Evolutionary conservation across 2,329 filamentous ascomycete genomes (phyloP).

Genomic region (Raffaelea arxii): DNA sequence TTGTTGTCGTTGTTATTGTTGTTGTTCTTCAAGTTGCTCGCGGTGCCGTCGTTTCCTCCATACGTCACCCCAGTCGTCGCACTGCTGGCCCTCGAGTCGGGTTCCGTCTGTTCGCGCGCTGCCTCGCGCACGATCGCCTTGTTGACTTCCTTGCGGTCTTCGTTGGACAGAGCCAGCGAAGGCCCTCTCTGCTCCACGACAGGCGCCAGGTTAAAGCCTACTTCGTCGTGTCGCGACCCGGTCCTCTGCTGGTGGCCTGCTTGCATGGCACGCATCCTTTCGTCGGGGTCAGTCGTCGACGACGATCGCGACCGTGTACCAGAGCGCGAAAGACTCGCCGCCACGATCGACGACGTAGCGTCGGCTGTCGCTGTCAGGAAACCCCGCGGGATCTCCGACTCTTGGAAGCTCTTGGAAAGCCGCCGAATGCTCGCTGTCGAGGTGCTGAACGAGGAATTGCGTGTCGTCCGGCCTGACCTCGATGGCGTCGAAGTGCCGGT

Average conservation of each 20-base stretch:
- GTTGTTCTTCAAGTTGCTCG: background rate
- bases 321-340: slow-evolving; percentile 9
- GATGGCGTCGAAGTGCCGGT: background rate
- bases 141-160: slow-evolving; percentile 2
- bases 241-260: background rate
- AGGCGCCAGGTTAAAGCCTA: slow-evolving; percentile 2
- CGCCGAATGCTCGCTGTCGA: slow-evolving; percentile 6
- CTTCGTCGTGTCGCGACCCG: background rate
- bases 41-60: background rate
- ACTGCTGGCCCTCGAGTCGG: background rate
- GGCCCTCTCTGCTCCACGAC: slow-evolving; percentile 6
- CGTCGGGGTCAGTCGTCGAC: slow-evolving; percentile 4
- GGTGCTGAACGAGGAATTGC: slow-evolving; percentile 6
- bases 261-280: background rate
- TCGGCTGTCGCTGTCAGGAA: slow-evolving; percentile 38
- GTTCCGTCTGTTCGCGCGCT: background rate
- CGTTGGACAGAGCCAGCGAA: background rate
- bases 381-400: slow-evolving; percentile 35
- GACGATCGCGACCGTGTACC: slow-evolving; percentile 8
- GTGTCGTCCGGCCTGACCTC: background rate
- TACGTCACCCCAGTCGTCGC: background rate
- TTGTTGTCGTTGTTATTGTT: background rate
- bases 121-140: background rate
- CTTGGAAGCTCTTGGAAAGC: slow-evolving; percentile 25
- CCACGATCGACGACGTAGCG: slow-evolving; percentile 30